Percentiles rank a stretch among this genome's conserved stretches.
Evolutionary conservation across 257 asterid genomes (phyloP).

Genomic region (Salvia miltiorrhiza): DNA sequence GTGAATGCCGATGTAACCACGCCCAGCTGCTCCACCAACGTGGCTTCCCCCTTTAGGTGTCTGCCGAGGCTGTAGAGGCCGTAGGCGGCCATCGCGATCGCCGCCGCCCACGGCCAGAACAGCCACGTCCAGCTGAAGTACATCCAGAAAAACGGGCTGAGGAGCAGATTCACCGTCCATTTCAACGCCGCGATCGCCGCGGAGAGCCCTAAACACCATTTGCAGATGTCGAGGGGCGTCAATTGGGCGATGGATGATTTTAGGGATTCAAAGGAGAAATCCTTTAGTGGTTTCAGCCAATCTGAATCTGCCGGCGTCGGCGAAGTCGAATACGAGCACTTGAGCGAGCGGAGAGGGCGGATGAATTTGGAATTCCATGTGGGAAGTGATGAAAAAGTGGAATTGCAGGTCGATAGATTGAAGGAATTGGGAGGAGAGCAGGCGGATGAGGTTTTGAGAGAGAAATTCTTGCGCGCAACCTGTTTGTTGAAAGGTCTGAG

Average conservation of each 20-base stretch:
- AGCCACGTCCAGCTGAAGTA: slow-evolving; percentile 92
- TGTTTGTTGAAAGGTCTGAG: slow-evolving; percentile 60
- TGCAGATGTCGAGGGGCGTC: slow-evolving; percentile 60
- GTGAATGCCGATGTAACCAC: slow-evolving; percentile 77
- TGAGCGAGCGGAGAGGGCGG: slow-evolving; percentile 25
- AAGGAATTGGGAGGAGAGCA: neutral
- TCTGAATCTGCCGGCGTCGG: slow-evolving; percentile 27
- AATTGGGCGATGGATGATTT: slow-evolving; percentile 45
- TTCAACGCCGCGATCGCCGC: slow-evolving; percentile 59
- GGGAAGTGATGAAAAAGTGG: slow-evolving; percentile 9
- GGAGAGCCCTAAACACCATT: slow-evolving; percentile 54
- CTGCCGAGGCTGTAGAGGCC: slow-evolving; percentile 56
- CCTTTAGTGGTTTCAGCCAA: slow-evolving; percentile 26
- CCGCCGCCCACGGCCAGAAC: slow-evolving; percentile 93
- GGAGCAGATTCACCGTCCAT: slow-evolving; percentile 43
- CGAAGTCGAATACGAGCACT: slow-evolving; percentile 41
- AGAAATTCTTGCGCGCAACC: slow-evolving; percentile 27
- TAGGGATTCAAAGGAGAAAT: slow-evolving; percentile 43
- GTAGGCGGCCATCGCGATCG: slow-evolving; percentile 46
- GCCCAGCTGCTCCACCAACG: slow-evolving; percentile 52
- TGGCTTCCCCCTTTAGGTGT: slow-evolving; percentile 63
- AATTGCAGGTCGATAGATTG: neutral
- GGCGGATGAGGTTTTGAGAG: slow-evolving; percentile 22
- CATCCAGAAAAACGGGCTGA: slow-evolving; percentile 89
- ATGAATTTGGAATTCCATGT: slow-evolving; percentile 16